Percentiles rank a stretch among this genome's conserved stretches.
phyloP scores from a whole-genome alignment of 306 rosid genomes.

The Cicer pinnatifidum region DNA sequence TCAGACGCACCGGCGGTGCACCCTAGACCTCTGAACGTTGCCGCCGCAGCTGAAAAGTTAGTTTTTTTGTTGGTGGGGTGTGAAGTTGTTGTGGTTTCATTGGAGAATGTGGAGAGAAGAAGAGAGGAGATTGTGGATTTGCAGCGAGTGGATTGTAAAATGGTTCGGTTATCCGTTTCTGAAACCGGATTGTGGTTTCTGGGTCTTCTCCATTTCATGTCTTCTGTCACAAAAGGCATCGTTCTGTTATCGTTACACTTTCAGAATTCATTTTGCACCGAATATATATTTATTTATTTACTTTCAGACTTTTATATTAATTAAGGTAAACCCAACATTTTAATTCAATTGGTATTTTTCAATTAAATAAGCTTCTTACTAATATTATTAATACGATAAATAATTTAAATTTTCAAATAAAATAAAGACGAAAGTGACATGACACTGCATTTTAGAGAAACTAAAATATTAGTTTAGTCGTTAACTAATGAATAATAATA shows the following conservation, averaged over 20 bases:
- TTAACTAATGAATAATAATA: too few species aligned
- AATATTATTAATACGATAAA: too few species aligned
- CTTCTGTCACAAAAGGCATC: constrained; percentile 63
- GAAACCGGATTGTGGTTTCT: constrained; percentile 65
- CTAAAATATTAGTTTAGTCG: too few species aligned
- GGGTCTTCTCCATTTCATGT: constrained; percentile 70
- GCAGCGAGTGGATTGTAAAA: constrained; percentile 70
- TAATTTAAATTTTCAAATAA: too few species aligned
- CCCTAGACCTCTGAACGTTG: constrained; percentile 77
- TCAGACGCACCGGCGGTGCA: constrained; percentile 81
- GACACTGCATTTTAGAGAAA: too few species aligned
- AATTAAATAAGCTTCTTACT: too few species aligned
- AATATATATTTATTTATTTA: constrained; percentile 19
- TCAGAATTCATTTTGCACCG: background rate
- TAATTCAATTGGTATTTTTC: too few species aligned
- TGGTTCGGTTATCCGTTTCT: constrained; percentile 68
- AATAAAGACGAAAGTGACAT: too few species aligned
- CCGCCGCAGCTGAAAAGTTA: constrained; percentile 57
- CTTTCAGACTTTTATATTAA: constrained; percentile 26
- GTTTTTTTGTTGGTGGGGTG: constrained; percentile 60
- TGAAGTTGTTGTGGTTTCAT: constrained; percentile 44
- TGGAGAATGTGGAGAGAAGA: constrained; percentile 70
- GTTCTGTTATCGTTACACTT: background rate
- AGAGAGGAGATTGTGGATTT: constrained; percentile 87
- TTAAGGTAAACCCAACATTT: too few species aligned